Percentiles rank a stretch among this genome's conserved stretches.
Evolutionary conservation across 441 rosid genomes (phyloP).

Genomic region (Jatropha podagrica): DNA sequence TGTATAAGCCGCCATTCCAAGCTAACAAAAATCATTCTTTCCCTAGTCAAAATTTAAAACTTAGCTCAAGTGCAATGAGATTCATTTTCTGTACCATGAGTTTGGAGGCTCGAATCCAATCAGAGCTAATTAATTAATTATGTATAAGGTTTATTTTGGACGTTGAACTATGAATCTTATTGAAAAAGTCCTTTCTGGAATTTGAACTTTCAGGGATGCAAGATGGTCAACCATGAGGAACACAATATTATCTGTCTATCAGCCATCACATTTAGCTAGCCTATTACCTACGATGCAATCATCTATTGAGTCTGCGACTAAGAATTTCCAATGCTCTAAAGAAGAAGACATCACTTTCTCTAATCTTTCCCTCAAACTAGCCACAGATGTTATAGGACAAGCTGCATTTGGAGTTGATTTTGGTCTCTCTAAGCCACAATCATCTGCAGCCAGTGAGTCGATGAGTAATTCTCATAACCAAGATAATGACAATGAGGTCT

Average conservation of each 20-base stretch:
- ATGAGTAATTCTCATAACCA: constrained; percentile 11
- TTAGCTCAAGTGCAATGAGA: too few species aligned
- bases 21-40: not conserved
- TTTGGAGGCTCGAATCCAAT: too few species aligned
- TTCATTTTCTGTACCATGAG: too few species aligned
- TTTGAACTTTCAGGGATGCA: constrained; percentile 54
- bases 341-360: constrained; percentile 61
- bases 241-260: constrained; percentile 82
- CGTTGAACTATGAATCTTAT: not conserved
- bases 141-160: not conserved
- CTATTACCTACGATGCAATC: constrained; percentile 80
- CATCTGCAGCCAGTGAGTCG: constrained; percentile 27
- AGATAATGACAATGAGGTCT: constrained; percentile 40
- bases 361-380: constrained; percentile 68
- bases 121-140: not conserved
- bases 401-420: constrained; percentile 93
- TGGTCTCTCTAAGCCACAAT: constrained; percentile 57
- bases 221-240: constrained; percentile 93
- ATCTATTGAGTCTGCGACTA: constrained; percentile 62
- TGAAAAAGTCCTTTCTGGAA: not conserved
- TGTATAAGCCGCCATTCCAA: not conserved
- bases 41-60: not conserved
- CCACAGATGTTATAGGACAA: constrained; percentile 88
- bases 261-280: constrained; percentile 85
- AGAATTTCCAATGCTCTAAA: constrained; percentile 39